These are phyloP conservation scores for Trichoderma erinaceum DNA, from an alignment of 495 filamentous ascomycete genomes.

Conservation along the genomic window DNA sequence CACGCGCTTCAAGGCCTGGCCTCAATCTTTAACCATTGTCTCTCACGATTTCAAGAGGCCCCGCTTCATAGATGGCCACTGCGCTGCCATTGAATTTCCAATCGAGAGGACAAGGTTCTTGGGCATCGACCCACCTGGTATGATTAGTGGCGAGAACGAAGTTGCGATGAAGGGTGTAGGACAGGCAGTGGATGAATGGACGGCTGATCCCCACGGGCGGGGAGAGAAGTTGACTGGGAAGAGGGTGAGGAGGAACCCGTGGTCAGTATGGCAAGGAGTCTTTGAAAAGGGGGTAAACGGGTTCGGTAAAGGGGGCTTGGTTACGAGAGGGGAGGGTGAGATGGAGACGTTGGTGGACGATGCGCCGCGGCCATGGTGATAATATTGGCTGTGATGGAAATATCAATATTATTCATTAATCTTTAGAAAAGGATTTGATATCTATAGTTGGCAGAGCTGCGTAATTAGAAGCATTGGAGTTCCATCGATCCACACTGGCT, in stretches of 20 bases:
- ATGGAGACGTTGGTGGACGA: slow-evolving; percentile 32
- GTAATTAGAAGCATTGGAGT: neutral
- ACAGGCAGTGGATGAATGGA: slow-evolving; percentile 41
- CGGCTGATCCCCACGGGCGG: slow-evolving; percentile 42
- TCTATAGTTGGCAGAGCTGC: neutral
- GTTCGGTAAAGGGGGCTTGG: slow-evolving; percentile 28
- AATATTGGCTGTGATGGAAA: neutral
- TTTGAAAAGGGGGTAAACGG: slow-evolving; percentile 32
- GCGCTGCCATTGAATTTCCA: slow-evolving; percentile 56
- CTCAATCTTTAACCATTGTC: slow-evolving; percentile 56
- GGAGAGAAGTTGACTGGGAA: slow-evolving; percentile 42
- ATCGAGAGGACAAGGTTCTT: slow-evolving; percentile 43
- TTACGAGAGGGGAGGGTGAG: slow-evolving; percentile 23
- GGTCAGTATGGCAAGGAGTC: slow-evolving; percentile 34
- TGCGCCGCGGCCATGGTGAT: slow-evolving; percentile 29
- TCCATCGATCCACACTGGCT: too few relatives aligned
- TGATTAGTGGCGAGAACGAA: slow-evolving; percentile 32
- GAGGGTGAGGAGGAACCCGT: slow-evolving; percentile 43
- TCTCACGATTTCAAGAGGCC: slow-evolving; percentile 68
- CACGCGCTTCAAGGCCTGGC: slow-evolving; percentile 40
- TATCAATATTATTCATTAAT: too few relatives aligned
- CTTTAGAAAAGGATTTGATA: too few relatives aligned
- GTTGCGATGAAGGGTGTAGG: slow-evolving; percentile 35
- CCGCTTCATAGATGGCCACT: slow-evolving; percentile 63
- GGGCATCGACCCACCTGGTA: slow-evolving; percentile 62